Evolutionary conservation across 805 yeast genomes (phyloP), one percentile per base, ranked within the genome.

Genomic region (Wickerhamomyces alni): DNA sequence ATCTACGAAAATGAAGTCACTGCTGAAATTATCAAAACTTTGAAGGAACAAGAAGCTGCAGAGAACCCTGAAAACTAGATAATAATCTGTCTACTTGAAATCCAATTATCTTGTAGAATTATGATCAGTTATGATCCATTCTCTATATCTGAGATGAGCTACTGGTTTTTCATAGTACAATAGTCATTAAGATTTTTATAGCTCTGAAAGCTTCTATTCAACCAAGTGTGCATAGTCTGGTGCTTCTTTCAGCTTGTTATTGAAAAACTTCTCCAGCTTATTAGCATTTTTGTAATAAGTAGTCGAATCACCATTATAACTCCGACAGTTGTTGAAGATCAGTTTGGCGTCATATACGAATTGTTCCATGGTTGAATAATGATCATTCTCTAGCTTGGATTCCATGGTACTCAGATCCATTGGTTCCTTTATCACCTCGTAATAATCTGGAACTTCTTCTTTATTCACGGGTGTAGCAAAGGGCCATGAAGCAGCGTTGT

Each of bases 351-450:
- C 99, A 59, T 88, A 85, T 41, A 89, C 72, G 59, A 89, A 93
- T 54, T 88, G 91, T 51, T 88, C 96, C 74, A 93, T 82, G 12
- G 84, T 77, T 46, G 85, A 87, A 61, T 93, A 93, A 50, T 84
- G 84, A 63, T 93, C 96, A 54, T 85, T 87, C 46, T 91, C 98
- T 27, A 93, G 69, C 58, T 89, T 87, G 55, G 75, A 81, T 57
- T 93, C 98, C 96, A 93, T 93, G 0, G 97, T 88, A 32, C 93
- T 80, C 40, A 93, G 68, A 58, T 93, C 99, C 99, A 93, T 93
- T 7, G 99, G 99, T 59, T 93, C 97, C 57, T 88, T 88, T 48
- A 93, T 91, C 22, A 93, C 93, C 48, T 87, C 95, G 61, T 91
- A 93, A 58, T 93, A 93, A 62, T 93, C 99, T 1, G 94, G 87